These are phyloP conservation scores for Mortierella sp. DNA, from an alignment of 371 early-diverging fungal species.

Conservation along the genomic window DNA sequence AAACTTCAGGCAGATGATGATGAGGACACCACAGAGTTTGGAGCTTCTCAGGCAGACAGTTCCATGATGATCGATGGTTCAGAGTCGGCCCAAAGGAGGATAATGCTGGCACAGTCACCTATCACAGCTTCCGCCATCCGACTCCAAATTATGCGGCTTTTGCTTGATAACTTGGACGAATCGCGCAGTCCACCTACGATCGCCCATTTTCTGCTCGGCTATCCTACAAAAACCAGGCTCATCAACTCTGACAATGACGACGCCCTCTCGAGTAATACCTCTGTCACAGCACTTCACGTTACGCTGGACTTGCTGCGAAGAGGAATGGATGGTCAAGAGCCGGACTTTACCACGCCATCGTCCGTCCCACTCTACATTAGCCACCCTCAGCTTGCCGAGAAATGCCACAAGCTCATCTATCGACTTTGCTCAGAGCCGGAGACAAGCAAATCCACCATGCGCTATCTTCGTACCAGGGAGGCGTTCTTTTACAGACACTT, in stretches of 20 bases:
- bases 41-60: constrained; percentile 20
- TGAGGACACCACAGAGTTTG: constrained; percentile 47
- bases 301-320: constrained; percentile 74
- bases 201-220: constrained; percentile 90
- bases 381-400: constrained; percentile 86
- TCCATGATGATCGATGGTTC: constrained; percentile 35
- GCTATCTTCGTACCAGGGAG: constrained; percentile 82
- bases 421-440: constrained; percentile 75
- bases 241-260: constrained; percentile 57
- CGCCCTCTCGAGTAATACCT: constrained; percentile 54
- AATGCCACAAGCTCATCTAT: constrained; percentile 87
- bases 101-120: constrained; percentile 23
- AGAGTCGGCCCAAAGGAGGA: constrained; percentile 26
- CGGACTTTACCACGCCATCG: constrained; percentile 19
- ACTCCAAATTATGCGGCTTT: constrained; percentile 76
- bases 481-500: constrained; percentile 80
- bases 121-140: constrained; percentile 65
- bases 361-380: constrained; percentile 64
- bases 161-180: constrained; percentile 68
- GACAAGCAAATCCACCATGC: constrained; percentile 78
- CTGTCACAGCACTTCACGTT: constrained; percentile 70
- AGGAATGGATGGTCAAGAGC: constrained; percentile 54
- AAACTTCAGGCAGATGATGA: constrained; percentile 68
- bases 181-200: constrained; percentile 70
- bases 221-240: constrained; percentile 59